Evolutionary conservation across 352 stramenopile species (phyloP).

Genomic region (Phytopythium montanum): DNA sequence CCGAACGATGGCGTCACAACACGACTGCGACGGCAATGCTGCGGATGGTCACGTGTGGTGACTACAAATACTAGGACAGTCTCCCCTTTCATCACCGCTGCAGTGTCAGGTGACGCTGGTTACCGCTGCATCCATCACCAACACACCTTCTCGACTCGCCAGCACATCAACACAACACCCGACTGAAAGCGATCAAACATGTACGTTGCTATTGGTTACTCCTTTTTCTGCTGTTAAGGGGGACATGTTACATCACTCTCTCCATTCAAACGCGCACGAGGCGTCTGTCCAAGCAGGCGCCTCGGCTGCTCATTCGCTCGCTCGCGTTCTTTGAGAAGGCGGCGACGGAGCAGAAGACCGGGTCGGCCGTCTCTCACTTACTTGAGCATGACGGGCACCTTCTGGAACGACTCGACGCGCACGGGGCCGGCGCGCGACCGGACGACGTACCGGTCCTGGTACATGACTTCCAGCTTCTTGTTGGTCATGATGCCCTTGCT

Average conservation of each 20-base stretch:
- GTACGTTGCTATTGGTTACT: conserved; percentile 7
- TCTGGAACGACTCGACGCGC: conserved; percentile 63
- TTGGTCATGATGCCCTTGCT: conserved; percentile 75
- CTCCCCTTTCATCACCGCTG: too few species aligned
- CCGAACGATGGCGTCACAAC: too few species aligned
- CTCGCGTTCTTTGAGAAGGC: not conserved
- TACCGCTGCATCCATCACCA: too few species aligned
- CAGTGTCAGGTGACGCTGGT: too few species aligned
- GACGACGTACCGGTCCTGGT: conserved; percentile 54
- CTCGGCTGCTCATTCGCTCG: not conserved
- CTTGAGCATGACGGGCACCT: conserved; percentile 33
- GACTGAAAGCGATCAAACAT: conserved; percentile 1
- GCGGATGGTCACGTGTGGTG: too few species aligned
- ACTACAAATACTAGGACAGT: too few species aligned
- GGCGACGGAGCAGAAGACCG: not conserved
- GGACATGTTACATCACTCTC: conserved; percentile 6
- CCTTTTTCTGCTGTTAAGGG: not conserved
- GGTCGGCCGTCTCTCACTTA: conserved; percentile 7
- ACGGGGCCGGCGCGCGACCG: conserved; percentile 50
- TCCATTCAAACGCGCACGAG: not conserved
- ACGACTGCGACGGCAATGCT: too few species aligned
- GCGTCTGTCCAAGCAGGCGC: not conserved
- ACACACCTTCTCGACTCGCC: too few species aligned
- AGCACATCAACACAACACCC: not conserved
- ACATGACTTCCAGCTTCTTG: conserved; percentile 75